A percentile compares a stretch with the other conserved stretches of the same genome.
Evolutionary conservation across 495 filamentous ascomycete species (phyloP).

Genomic region (Extremus antarcticus): DNA sequence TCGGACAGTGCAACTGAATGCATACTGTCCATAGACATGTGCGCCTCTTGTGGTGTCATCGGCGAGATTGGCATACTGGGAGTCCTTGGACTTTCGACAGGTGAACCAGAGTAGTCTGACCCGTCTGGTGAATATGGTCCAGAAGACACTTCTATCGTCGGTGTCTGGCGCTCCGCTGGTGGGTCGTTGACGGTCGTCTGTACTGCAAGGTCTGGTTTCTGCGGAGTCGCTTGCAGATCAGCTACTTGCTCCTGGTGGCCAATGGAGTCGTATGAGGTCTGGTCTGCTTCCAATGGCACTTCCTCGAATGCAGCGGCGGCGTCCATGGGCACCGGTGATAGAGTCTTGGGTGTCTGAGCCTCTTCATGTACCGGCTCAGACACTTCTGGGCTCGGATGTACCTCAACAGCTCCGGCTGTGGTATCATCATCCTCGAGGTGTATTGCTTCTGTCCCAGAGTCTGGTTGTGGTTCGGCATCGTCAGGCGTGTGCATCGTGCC

Average conservation of each 20-base stretch:
- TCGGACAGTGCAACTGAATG: constrained; percentile 16
- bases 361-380: neutral
- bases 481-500: neutral
- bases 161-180: neutral
- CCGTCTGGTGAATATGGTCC: neutral
- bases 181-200: neutral
- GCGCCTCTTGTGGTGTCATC: constrained; percentile 4
- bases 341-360: neutral
- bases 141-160: neutral
- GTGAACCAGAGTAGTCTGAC: neutral
- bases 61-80: constrained; percentile 11
- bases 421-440: neutral
- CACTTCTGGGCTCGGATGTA: neutral
- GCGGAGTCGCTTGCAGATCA: neutral
- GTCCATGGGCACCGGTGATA: neutral
- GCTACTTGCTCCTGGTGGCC: neutral
- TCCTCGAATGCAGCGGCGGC: neutral
- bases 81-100: constrained; percentile 2
- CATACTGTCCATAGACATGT: constrained; percentile 13
- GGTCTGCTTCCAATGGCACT: neutral
- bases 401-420: neutral
- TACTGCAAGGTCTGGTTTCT: neutral
- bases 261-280: neutral
- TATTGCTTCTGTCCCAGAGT: neutral
- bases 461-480: neutral